These are phyloP conservation scores for Polychytrium aggregatum DNA, from an alignment of 192 early-diverging fungal genomes.

Conservation along the genomic window DNA sequence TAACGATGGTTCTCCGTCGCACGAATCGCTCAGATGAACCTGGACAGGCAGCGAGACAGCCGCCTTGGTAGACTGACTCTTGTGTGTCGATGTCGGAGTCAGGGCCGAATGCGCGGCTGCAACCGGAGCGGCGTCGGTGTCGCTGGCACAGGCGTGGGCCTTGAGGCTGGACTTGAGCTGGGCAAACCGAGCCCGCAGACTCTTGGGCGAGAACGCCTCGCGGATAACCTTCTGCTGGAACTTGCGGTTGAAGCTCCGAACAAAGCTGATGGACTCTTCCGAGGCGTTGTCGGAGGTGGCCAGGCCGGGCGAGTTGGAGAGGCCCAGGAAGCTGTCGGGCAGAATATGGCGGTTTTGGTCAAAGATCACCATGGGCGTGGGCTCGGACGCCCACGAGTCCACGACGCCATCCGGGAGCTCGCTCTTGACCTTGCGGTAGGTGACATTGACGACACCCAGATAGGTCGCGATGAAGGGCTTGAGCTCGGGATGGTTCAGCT, in stretches of 20 bases:
- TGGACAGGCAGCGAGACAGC: too few relatives aligned
- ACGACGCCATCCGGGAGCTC: too few relatives aligned
- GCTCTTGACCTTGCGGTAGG: too few relatives aligned
- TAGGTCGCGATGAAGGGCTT: conserved; percentile 85
- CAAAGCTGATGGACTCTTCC: conserved; percentile 9
- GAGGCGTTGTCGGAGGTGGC: conserved; percentile 1
- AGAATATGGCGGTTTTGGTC: conserved; percentile 89
- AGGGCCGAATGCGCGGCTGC: background rate
- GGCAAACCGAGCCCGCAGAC: conserved; percentile 61
- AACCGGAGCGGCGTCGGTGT: background rate
- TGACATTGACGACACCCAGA: conserved; percentile 89
- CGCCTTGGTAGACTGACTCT: too few relatives aligned
- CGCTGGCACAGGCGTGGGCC: background rate
- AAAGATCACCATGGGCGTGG: conserved; percentile 69
- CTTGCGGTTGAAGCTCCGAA: conserved; percentile 42
- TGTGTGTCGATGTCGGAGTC: background rate
- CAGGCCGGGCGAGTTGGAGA: conserved; percentile 5
- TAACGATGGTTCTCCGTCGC: too few relatives aligned
- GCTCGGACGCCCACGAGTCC: conserved; percentile 14
- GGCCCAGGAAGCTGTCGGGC: conserved; percentile 4
- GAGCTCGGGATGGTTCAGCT: conserved; percentile 61
- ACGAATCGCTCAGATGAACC: too few relatives aligned
- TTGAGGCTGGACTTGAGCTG: conserved; percentile 32
- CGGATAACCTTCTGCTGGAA: conserved; percentile 81
- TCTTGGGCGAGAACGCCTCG: conserved; percentile 82